A percentile compares a stretch with the other conserved stretches of the same genome.
Conservation (phyloP, 805 yeast genomes). For the Aciculoconidium aculeatum region DNA sequence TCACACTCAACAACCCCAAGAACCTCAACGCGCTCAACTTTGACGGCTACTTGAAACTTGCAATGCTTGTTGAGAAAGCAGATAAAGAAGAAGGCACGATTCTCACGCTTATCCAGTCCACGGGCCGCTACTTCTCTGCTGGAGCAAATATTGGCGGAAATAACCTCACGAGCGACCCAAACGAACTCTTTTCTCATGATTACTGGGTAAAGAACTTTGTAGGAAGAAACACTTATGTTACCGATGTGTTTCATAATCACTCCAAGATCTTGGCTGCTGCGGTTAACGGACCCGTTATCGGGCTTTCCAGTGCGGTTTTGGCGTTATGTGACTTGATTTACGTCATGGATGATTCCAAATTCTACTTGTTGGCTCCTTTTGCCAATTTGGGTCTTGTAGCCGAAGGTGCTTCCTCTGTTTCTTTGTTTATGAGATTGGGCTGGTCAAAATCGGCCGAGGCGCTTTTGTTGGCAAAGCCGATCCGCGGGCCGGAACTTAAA, state of each 20-base stretch:
- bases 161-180: conserved; percentile 23
- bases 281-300: conserved; percentile 84
- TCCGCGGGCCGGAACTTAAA: conserved; percentile 51
- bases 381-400: conserved; percentile 76
- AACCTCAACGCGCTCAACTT: conserved; percentile 63
- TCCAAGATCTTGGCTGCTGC: conserved; percentile 65
- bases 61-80: conserved; percentile 54
- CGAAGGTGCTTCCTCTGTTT: conserved; percentile 72
- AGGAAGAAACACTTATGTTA: conserved; percentile 66
- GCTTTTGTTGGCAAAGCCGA: conserved; percentile 60
- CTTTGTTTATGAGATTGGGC: conserved; percentile 67
- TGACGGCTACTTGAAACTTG: conserved; percentile 57
- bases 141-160: conserved; percentile 67
- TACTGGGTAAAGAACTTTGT: conserved; percentile 54
- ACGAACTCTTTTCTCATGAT: conserved; percentile 29
- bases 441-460: conserved; percentile 69
- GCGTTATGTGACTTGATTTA: conserved; percentile 75
- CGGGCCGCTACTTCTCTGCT: conserved; percentile 75
- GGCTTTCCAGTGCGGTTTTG: conserved; percentile 68
- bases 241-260: conserved; percentile 65
- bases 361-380: conserved; percentile 67
- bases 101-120: conserved; percentile 60
- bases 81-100: conserved; percentile 55
- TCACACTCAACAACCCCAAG: conserved; percentile 59
- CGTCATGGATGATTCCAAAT: conserved; percentile 51